These are phyloP conservation scores for Vararia minispora DNA, from an alignment of 768 basidiomycete species.

Conservation along the genomic window DNA sequence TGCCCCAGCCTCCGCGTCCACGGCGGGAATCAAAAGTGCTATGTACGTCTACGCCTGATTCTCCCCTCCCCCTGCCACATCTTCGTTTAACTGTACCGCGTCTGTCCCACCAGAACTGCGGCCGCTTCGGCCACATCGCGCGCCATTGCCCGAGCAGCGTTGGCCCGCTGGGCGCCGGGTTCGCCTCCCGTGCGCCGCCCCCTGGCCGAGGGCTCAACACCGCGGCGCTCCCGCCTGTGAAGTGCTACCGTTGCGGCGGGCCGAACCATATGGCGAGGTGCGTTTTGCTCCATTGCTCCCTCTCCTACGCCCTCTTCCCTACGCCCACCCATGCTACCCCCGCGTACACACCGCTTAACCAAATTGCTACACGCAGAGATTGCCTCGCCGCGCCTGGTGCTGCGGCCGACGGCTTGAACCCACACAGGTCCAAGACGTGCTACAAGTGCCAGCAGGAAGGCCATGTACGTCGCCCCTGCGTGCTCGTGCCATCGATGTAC, in stretches of 20 bases:
- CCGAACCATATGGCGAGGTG: conserved; percentile 85
- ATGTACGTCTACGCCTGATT: too few relatives aligned
- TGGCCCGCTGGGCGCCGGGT: conserved; percentile 30
- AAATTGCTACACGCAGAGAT: conserved; percentile 36
- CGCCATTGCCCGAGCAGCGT: conserved; percentile 53
- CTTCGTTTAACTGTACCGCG: conserved; percentile 3
- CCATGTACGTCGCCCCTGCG: conserved; percentile 46
- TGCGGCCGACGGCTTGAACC: conserved; percentile 30
- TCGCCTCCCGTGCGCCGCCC: conserved; percentile 59
- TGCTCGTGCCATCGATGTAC: neutral
- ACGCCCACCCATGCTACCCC: conserved; percentile 1
- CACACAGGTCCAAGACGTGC: conserved; percentile 71
- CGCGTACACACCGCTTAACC: conserved; percentile 1
- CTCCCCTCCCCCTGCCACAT: conserved; percentile 1
- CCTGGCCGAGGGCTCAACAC: conserved; percentile 68
- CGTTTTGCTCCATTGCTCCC: too few relatives aligned
- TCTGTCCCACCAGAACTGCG: conserved; percentile 48
- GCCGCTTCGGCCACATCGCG: conserved; percentile 76
- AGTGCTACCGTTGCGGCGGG: conserved; percentile 85
- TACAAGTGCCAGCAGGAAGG: conserved; percentile 85
- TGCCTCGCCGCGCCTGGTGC: conserved; percentile 68
- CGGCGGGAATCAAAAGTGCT: conserved; percentile 68
- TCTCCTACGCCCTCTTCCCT: conserved; percentile 15
- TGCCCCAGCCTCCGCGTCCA: conserved; percentile 72
- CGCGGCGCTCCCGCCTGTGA: conserved; percentile 69